A percentile compares a stretch with the other conserved stretches of the same genome.
Evolutionary conservation across 441 rosid genomes (phyloP).

Genomic region (Syzygium syzygioides): DNA sequence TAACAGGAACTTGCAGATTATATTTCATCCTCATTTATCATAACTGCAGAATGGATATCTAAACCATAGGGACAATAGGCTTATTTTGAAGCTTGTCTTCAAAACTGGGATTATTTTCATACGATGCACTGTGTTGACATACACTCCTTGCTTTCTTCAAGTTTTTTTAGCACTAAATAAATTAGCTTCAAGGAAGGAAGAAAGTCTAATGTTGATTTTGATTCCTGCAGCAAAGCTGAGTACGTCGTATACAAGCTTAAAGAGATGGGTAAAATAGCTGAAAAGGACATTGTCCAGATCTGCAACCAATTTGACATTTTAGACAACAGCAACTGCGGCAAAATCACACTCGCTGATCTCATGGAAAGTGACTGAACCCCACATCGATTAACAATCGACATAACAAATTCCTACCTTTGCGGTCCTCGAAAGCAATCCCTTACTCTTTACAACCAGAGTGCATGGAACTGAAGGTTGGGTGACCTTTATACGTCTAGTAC

Average conservation of each 20-base stretch:
- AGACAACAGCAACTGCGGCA: constrained; percentile 36
- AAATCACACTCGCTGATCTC: constrained; percentile 42
- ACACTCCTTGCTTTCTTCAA: background rate
- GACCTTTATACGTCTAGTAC: background rate
- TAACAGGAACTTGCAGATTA: background rate
- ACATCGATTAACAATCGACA: background rate
- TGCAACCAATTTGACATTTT: constrained; percentile 44
- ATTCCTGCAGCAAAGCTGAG: constrained; percentile 53
- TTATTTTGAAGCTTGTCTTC: background rate
- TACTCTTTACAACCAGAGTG: background rate
- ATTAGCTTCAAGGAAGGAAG: background rate
- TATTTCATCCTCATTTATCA: background rate
- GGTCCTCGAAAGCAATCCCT: background rate
- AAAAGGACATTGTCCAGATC: constrained; percentile 49
- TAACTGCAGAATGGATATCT: background rate
- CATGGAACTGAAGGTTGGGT: background rate
- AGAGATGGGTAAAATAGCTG: constrained; percentile 59
- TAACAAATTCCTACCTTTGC: background rate
- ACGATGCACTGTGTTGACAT: background rate
- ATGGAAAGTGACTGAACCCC: constrained; percentile 27
- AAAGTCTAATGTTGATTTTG: background rate
- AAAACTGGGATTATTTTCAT: background rate
- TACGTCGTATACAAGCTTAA: constrained; percentile 59
- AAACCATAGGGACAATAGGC: background rate
- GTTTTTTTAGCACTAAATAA: background rate